phyloP scores from a whole-genome alignment of 805 yeast species.

The Monosporozyma servazzii region DNA sequence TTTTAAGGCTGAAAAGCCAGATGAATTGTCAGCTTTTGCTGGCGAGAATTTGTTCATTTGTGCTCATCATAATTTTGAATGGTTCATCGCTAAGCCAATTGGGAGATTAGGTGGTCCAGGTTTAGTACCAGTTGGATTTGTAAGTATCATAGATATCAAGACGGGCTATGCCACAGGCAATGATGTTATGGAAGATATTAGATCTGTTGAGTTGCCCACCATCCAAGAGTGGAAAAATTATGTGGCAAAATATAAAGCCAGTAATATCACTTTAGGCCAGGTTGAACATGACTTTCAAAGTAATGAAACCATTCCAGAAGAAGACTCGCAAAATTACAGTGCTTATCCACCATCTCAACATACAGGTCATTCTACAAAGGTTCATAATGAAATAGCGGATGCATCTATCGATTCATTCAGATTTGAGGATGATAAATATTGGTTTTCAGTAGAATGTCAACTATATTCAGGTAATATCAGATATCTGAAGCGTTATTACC shows the following conservation, averaged over 20 bases:
- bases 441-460: constrained; percentile 68
- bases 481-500: constrained; percentile 78
- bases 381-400: constrained; percentile 18
- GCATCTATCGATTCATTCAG: constrained; percentile 76
- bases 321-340: background rate
- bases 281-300: constrained; percentile 31
- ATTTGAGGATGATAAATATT: constrained; percentile 77
- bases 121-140: constrained; percentile 83
- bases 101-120: constrained; percentile 97
- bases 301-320: background rate
- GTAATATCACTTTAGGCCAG: constrained; percentile 64
- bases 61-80: constrained; percentile 92
- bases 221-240: constrained; percentile 93
- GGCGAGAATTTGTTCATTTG: constrained; percentile 90
- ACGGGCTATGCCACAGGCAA: constrained; percentile 51
- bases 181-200: constrained; percentile 49
- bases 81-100: constrained; percentile 97
- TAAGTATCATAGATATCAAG: constrained; percentile 72
- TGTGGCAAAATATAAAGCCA: constrained; percentile 87
- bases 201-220: constrained; percentile 67
- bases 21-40: constrained; percentile 73
- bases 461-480: constrained; percentile 61
- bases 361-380: background rate
- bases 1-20: constrained; percentile 66
- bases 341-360: background rate